A percentile compares a stretch with the other conserved stretches of the same genome.
These are phyloP conservation scores for Lactifluus subvellereus DNA, from an alignment of 768 basidiomycete species.

Conservation along the genomic window DNA sequence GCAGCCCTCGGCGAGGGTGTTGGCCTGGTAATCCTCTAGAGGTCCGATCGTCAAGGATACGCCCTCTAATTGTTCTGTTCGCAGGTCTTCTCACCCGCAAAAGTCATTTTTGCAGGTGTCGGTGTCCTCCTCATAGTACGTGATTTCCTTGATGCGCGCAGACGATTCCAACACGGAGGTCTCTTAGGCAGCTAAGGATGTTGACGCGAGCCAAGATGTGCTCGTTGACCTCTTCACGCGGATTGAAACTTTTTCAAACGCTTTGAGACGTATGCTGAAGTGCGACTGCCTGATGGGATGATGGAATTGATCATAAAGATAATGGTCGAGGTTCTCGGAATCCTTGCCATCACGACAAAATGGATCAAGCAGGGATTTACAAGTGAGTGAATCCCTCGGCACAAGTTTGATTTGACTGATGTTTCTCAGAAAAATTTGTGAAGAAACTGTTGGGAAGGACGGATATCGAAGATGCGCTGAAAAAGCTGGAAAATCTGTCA, in stretches of 20 bases:
- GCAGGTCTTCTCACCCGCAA: slow-evolving; percentile 1
- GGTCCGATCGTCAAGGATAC: background rate
- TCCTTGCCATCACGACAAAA: slow-evolving; percentile 3
- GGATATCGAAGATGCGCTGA: background rate
- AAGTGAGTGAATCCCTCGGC: background rate
- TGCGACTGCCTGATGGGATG: background rate
- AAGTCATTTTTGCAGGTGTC: slow-evolving; percentile 4
- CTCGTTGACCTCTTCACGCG: background rate
- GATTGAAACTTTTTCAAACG: slow-evolving; percentile 2
- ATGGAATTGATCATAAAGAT: background rate
- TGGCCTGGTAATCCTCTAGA: background rate
- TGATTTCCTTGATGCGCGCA: background rate
- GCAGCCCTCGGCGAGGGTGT: background rate
- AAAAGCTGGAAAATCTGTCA: background rate
- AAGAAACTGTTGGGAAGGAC: too few relatives aligned
- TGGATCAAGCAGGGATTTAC: background rate
- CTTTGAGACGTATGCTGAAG: background rate
- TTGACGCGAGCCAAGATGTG: background rate
- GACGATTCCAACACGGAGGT: background rate
- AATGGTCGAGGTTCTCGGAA: slow-evolving; percentile 5
- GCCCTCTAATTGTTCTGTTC: background rate
- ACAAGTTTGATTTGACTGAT: background rate
- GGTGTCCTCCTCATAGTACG: background rate
- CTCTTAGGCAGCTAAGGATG: background rate
- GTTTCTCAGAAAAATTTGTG: background rate